Evolutionary conservation across 2,329 filamentous ascomycete genomes (phyloP).

Genomic region (Ceratocystis destructans): DNA sequence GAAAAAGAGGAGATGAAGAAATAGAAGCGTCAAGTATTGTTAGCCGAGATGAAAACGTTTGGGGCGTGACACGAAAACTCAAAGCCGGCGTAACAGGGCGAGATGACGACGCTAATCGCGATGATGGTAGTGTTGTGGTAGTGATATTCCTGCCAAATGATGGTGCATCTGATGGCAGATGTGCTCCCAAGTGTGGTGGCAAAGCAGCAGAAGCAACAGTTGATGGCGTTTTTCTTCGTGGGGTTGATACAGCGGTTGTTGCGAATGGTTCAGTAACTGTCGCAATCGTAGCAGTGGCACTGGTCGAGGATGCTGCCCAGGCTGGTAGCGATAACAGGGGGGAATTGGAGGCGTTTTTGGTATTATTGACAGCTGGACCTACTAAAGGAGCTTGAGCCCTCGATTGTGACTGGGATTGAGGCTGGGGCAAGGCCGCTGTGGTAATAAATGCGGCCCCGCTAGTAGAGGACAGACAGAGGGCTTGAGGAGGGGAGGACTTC

Average conservation of each 20-base stretch:
- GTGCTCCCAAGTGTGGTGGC: not conserved
- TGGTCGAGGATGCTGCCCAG: not conserved
- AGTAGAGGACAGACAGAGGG: not conserved
- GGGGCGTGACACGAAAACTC: not conserved
- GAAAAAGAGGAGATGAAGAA: not conserved
- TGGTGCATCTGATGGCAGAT: not conserved
- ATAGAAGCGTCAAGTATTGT: not conserved
- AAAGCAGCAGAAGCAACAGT: not conserved
- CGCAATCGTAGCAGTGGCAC: not conserved
- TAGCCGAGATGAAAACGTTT: conserved; percentile 7
- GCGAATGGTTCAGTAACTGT: not conserved
- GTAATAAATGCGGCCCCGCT: not conserved
- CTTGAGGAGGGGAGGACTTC: not conserved
- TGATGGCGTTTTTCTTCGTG: not conserved
- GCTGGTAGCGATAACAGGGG: not conserved
- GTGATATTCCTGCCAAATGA: not conserved
- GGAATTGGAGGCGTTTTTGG: not conserved
- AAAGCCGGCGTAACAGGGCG: not conserved
- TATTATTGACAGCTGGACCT: not conserved
- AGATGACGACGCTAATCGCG: conserved; percentile 9
- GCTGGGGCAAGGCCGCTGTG: not conserved
- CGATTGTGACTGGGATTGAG: not conserved
- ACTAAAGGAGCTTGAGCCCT: conserved; percentile 9
- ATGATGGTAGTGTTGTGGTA: conserved; percentile 1
- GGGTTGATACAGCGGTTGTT: not conserved